Percentiles rank a stretch among this genome's conserved stretches.
phyloP scores from a whole-genome alignment of 2,329 filamentous ascomycete species.

The Tolypocladium cylindrosporum region DNA sequence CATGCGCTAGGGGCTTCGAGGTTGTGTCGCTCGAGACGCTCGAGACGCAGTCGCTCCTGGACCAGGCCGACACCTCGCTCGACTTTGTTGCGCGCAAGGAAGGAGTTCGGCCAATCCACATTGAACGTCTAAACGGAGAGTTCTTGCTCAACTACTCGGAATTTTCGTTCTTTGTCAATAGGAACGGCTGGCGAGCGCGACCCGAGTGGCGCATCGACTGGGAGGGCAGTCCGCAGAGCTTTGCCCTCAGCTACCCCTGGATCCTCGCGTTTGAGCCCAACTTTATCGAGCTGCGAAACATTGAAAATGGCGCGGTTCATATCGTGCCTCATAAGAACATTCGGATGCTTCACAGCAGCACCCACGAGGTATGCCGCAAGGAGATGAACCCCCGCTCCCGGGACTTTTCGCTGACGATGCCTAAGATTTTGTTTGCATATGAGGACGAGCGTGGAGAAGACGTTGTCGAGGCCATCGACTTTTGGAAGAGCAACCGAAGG shows the following conservation, averaged over 20 bases:
- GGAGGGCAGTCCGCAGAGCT: slow-evolving; percentile 87
- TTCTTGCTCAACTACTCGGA: slow-evolving; percentile 97
- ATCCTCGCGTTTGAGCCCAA: slow-evolving; percentile 95
- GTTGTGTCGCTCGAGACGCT: slow-evolving; percentile 93
- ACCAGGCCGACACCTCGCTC: slow-evolving; percentile 94
- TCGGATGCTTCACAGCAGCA: slow-evolving; percentile 93
- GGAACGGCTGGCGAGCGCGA: slow-evolving; percentile 92
- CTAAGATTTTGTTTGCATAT: slow-evolving; percentile 90
- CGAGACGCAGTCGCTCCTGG: slow-evolving; percentile 93
- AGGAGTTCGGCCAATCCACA: slow-evolving; percentile 89
- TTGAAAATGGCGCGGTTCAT: slow-evolving; percentile 89
- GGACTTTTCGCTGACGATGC: not conserved
- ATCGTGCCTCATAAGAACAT: slow-evolving; percentile 96
- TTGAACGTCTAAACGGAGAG: slow-evolving; percentile 92
- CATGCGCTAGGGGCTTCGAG: slow-evolving; percentile 91
- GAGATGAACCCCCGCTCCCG: too few relatives aligned
- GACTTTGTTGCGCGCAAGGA: slow-evolving; percentile 95
- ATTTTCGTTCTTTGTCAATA: slow-evolving; percentile 98
- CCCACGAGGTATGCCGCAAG: slow-evolving; percentile 67
- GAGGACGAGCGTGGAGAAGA: slow-evolving; percentile 93
- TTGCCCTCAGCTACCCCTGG: slow-evolving; percentile 93
- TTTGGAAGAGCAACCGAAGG: slow-evolving; percentile 66
- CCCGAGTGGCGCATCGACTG: slow-evolving; percentile 97
- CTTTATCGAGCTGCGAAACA: slow-evolving; percentile 93
- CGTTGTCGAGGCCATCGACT: slow-evolving; percentile 88